Evolutionary conservation across 2,329 filamentous ascomycete genomes (phyloP).

Genomic region (Exophiala aquamarina): DNA sequence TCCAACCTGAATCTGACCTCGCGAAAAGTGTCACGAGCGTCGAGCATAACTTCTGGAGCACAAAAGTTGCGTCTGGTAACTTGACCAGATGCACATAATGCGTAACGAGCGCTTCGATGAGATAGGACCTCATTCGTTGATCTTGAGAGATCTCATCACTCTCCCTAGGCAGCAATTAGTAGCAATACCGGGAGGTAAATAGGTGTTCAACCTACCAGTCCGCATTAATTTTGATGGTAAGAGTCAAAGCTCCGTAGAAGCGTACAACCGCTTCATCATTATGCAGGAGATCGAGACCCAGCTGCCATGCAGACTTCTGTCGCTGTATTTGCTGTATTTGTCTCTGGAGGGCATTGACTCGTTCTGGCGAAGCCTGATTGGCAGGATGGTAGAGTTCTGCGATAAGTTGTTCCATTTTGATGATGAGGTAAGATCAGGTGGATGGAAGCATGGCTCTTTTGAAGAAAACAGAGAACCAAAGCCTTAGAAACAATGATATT

Average conservation of each 20-base stretch:
- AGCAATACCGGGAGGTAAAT: conserved; percentile 3
- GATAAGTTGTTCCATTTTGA: conserved; percentile 27
- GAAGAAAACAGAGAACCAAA: background rate
- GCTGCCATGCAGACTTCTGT: conserved; percentile 78
- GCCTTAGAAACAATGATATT: too few relatives aligned
- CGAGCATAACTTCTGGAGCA: conserved; percentile 48
- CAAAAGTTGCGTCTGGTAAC: conserved; percentile 37
- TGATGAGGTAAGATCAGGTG: background rate
- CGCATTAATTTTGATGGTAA: conserved; percentile 93
- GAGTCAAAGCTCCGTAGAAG: conserved; percentile 90
- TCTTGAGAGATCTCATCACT: conserved; percentile 35
- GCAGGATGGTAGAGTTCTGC: conserved; percentile 22
- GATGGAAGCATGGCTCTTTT: too few relatives aligned
- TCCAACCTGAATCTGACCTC: conserved; percentile 41
- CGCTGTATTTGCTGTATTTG: conserved; percentile 76
- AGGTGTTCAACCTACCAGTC: conserved; percentile 61
- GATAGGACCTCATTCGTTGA: conserved; percentile 31
- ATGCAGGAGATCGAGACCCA: conserved; percentile 73
- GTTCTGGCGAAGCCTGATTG: conserved; percentile 24
- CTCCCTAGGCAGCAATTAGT: conserved; percentile 15
- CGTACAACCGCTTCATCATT: conserved; percentile 72
- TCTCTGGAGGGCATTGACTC: conserved; percentile 60
- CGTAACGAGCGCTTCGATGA: conserved; percentile 43
- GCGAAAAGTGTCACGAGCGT: conserved; percentile 46
- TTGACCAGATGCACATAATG: conserved; percentile 44